Evolutionary conservation across 108 stramenopile species (phyloP), one percentile per base, ranked within the genome.

Genomic region (Aurantiochytrium sp.): DNA sequence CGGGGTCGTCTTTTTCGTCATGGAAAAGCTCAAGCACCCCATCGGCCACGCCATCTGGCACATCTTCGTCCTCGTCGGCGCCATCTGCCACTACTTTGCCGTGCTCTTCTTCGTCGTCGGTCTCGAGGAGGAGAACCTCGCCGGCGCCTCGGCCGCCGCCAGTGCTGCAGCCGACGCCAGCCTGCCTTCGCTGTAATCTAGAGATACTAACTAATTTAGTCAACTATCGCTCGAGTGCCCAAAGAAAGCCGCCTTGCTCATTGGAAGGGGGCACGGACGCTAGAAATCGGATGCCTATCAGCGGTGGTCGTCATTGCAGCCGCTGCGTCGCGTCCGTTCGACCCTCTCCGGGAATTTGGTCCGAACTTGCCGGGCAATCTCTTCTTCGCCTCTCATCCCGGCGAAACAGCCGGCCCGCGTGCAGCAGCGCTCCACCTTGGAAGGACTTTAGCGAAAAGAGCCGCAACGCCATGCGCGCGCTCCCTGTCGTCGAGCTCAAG

Each of bases 1-100:
- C 10, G 93, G 93, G 8, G 87, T 93, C 15, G 17, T 89, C 0
- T 93, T 93, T 86, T 93, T 93, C 87, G 65, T 93, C 36, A 22
- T 89, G 30, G 93, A 90, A 1, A 87, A 81, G 30, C n/a, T 91
- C 37, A 87, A 89, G 45, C 90, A 92, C 24, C 93, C 92, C 4
- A 87, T 91, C 4, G 91, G 85, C 41, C 93, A 93, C 48, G 88
- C 59, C 12, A 54, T 93, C 24, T 93, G 93, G 93, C 93, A 93
- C 86, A 22, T 93, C 1, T 93, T 91, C 32, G 93, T 93, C 15
- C 91, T 92, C 52, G 54, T 89, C 8, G 93, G 89, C 15, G 90
- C 91, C 21, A n/a, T 50, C 2, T 37, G 90, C 41, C 93, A 93
- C 86, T 93, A 91, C 91, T 91, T 93, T 24, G 89, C 89, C 39